These are phyloP conservation scores for Golubevia pallescens DNA, from an alignment of 1,284 basidiomycete species.

Conservation along the genomic window DNA sequence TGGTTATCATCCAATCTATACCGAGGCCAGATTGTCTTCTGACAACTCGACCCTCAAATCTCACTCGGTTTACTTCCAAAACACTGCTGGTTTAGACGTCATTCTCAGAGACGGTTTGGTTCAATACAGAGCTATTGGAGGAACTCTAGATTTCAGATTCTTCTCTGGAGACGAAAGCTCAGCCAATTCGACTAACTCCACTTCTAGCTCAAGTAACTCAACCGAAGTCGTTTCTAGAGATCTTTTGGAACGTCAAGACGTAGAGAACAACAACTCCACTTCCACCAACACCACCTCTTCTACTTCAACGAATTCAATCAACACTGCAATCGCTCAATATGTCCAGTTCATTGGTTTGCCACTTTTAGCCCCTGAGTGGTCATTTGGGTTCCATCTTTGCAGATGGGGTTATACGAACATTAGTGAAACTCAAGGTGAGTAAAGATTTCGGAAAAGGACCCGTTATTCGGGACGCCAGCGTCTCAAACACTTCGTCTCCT, in stretches of 20 bases:
- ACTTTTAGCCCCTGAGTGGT: slow-evolving; percentile 31
- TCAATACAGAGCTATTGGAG: slow-evolving; percentile 44
- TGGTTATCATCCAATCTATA: slow-evolving; percentile 47
- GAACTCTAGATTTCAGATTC: slow-evolving; percentile 45
- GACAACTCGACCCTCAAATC: slow-evolving; percentile 19
- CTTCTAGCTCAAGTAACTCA: too few species aligned
- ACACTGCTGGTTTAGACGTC: slow-evolving; percentile 40
- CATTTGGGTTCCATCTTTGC: slow-evolving; percentile 43
- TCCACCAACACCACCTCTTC: too few species aligned
- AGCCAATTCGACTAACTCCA: background rate
- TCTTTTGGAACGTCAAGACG: too few species aligned
- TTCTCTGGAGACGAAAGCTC: slow-evolving; percentile 17
- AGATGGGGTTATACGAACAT: slow-evolving; percentile 43
- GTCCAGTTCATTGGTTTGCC: slow-evolving; percentile 35
- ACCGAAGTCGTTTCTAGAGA: too few species aligned
- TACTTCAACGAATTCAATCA: slow-evolving; percentile 31
- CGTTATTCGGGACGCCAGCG: too few species aligned
- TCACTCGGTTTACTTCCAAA: slow-evolving; percentile 29
- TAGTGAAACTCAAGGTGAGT: slow-evolving; percentile 18
- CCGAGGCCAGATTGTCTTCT: slow-evolving; percentile 18
- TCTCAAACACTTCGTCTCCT: background rate
- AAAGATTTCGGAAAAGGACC: too few species aligned
- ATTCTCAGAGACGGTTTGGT: slow-evolving; percentile 26
- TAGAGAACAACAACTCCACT: too few species aligned
- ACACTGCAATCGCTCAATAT: slow-evolving; percentile 39